Percentiles rank a stretch among this genome's conserved stretches.
phyloP scores from a whole-genome alignment of 2,329 filamentous ascomycete genomes.

The Penicillium sp. region DNA sequence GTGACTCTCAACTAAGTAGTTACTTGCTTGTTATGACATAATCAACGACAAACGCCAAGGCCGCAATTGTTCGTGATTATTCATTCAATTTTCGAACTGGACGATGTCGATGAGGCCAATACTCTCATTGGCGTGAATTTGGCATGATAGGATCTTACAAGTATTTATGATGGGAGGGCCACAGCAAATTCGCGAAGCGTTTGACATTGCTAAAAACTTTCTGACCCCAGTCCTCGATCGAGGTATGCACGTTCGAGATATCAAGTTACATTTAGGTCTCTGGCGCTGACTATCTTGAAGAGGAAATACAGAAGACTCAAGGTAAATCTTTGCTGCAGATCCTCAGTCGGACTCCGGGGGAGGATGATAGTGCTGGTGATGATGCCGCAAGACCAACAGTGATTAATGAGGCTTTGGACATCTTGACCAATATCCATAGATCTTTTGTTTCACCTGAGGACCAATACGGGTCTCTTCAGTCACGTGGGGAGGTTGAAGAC shows the following conservation, averaged over 20 bases:
- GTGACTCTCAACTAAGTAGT: background rate
- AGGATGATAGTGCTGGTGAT: slow-evolving; percentile 14
- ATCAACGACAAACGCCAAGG: slow-evolving; percentile 2
- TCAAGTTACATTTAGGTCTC: slow-evolving; percentile 5
- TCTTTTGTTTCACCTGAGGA: slow-evolving; percentile 33
- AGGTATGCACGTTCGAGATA: slow-evolving; percentile 37
- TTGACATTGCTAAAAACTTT: slow-evolving; percentile 38
- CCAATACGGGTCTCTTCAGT: slow-evolving; percentile 4
- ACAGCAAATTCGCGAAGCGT: slow-evolving; percentile 29
- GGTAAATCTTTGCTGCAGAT: slow-evolving; percentile 39
- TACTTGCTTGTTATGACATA: background rate
- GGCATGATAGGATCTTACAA: background rate
- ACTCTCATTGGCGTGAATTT: background rate
- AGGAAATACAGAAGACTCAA: slow-evolving; percentile 39
- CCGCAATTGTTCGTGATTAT: slow-evolving; percentile 1
- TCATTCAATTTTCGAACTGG: slow-evolving; percentile 1
- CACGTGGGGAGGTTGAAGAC: slow-evolving; percentile 24
- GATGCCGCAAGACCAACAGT: slow-evolving; percentile 28
- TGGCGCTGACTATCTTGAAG: slow-evolving; percentile 37
- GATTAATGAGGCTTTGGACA: slow-evolving; percentile 36
- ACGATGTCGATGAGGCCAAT: background rate
- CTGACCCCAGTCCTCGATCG: slow-evolving; percentile 41
- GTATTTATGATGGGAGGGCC: slow-evolving; percentile 31
- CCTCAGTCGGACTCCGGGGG: slow-evolving; percentile 20
- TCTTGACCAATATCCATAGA: slow-evolving; percentile 37